phyloP scores from a whole-genome alignment of 208 protist species.

The Trypanosoma scelopori region DNA sequence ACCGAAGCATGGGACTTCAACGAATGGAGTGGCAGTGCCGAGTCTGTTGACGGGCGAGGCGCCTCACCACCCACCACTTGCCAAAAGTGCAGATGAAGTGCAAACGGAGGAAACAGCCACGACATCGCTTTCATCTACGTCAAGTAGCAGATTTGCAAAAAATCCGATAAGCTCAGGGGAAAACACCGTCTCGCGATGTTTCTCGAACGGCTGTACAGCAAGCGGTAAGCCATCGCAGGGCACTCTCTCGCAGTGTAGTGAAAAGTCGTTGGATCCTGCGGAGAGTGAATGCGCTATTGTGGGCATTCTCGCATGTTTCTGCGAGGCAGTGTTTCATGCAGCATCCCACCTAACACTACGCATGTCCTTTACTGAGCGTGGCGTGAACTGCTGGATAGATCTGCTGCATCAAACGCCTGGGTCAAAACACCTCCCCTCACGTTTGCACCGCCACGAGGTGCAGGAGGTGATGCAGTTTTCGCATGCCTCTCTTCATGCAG shows the following conservation, averaged over 20 bases:
- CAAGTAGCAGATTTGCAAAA: too few species aligned
- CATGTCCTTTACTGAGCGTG: conserved; percentile 10
- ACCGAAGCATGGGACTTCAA: background rate
- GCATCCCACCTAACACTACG: background rate
- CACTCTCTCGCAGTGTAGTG: background rate
- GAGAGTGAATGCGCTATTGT: background rate
- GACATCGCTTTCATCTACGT: too few species aligned
- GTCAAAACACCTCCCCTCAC: background rate
- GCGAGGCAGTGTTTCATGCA: background rate
- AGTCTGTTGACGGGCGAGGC: background rate
- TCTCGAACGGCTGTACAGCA: too few species aligned
- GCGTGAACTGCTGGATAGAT: conserved; percentile 10
- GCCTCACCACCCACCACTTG: too few species aligned
- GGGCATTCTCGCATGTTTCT: conserved; percentile 8
- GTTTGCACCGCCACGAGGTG: conserved; percentile 8
- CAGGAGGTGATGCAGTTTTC: conserved; percentile 1
- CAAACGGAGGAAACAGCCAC: too few species aligned
- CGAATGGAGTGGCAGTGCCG: background rate
- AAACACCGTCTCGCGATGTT: too few species aligned
- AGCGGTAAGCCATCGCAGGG: too few species aligned
- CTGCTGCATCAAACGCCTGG: conserved; percentile 10
- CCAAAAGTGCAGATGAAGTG: too few species aligned
- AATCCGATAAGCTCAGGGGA: too few species aligned
- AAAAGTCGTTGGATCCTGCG: too few species aligned
- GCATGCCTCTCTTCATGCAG: conserved; percentile 5